Evolutionary conservation across 768 basidiomycete species (phyloP).

Genomic region (Tylopilus sp.): DNA sequence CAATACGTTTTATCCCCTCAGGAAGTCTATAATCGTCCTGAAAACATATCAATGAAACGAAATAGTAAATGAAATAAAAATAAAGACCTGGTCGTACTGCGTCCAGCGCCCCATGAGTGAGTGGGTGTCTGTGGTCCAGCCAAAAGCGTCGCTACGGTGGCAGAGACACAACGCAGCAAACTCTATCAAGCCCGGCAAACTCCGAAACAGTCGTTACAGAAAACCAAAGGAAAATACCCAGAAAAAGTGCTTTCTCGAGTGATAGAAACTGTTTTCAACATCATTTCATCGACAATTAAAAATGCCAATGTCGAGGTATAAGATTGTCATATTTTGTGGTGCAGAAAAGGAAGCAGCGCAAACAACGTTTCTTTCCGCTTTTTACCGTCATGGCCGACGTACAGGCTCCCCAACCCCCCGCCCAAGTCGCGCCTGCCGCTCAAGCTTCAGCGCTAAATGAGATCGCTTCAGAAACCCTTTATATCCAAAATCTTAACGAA

Average conservation of each 20-base stretch:
- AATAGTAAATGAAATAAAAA: not conserved
- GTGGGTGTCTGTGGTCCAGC: constrained; percentile 24
- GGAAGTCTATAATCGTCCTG: constrained; percentile 54
- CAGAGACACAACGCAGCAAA: not conserved
- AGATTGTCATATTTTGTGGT: not conserved
- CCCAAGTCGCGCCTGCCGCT: constrained; percentile 19
- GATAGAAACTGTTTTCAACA: not conserved
- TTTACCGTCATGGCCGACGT: constrained; percentile 36
- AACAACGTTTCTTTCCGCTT: constrained; percentile 14
- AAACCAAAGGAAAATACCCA: not conserved
- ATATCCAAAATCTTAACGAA: constrained; percentile 96
- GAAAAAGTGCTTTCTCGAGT: not conserved
- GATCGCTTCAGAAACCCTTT: constrained; percentile 76
- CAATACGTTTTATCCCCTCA: constrained; percentile 57
- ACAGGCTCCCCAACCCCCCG: constrained; percentile 29
- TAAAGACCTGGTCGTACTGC: constrained; percentile 33
- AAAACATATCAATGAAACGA: not conserved
- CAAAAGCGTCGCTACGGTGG: constrained; percentile 5
- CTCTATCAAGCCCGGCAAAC: constrained; percentile 14
- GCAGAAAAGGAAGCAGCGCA: constrained; percentile 21
- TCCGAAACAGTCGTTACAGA: constrained; percentile 8
- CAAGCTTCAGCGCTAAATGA: constrained; percentile 37
- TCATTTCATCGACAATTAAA: not conserved
- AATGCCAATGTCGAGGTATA: not conserved
- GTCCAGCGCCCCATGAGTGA: constrained; percentile 37